Evolutionary conservation across 2,329 filamentous ascomycete species (phyloP), one percentile per base, ranked within the genome.

Genomic region (Emergomyces pasteurianus): DNA sequence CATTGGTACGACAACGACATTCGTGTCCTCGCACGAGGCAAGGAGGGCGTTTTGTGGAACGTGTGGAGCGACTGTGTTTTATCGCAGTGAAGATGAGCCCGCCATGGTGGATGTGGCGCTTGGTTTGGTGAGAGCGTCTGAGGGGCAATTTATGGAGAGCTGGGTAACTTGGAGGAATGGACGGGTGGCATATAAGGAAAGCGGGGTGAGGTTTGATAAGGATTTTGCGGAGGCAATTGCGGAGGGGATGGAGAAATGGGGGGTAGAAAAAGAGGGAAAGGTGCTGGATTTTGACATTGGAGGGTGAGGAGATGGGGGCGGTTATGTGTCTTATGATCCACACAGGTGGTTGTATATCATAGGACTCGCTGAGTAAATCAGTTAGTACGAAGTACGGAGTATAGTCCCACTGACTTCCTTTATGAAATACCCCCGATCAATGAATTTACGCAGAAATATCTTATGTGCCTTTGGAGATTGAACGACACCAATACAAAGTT

Each of bases 41-140:
- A 65, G 67, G 16, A 70, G 78, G 36, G 73, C 72, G 14, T 80
- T 80, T 65, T 81, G 79, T 64, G 70, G 72, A 4, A 69, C 49
- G 0, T 81, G 79, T 63, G 78, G 78, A 0, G 78, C 79, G 7
- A 74, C 69, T 2, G 72, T 78, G 3, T 77, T 76, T 59, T 79
- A 73, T 61, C 62, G 63, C 23, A 68, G 66, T 36, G 67, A 71
- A n/a, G 72, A 72, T 5, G 65, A 77, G 58, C 67, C 68, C 12
- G 64, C 63, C 5, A 64, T 77, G 42, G 68, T 78, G 0, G 76
- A 79, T 67, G 66, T 80, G 14, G 75, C 74, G 4, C 68, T 73
- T n/a, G 78, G 78, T 0, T 65, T 76, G 58, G 63, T 79, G 16
- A 67, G 72, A 47, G 73, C 72, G 28, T 63, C 68, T 0, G 73